Evolutionary conservation across 495 filamentous ascomycete genomes (phyloP), one percentile per base, ranked within the genome.

Genomic region (Hyphodiscus hymeniophilus): DNA sequence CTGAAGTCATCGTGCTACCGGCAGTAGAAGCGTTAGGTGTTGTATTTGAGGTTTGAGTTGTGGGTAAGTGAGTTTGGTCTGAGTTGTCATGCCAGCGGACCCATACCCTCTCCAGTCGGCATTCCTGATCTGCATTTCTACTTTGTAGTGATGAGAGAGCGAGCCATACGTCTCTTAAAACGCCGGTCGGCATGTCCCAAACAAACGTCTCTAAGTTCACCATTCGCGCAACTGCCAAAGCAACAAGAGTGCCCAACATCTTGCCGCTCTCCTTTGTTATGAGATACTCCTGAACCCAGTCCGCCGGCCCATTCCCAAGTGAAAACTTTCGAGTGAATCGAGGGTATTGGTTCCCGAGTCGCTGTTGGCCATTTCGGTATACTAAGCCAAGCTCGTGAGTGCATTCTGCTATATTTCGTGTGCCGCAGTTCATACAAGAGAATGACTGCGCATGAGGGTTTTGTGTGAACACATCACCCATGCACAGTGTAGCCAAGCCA

Each of bases 151-250:
- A 91, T 0, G 82, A 74, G 33, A 96, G 72, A 18, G 91, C 82
- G 57, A 89, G 75, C 75, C 91, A 97, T 23, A 94, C 82, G 55
- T 94, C 87, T 40, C 89, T 76, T 33, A 91, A 65, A 20, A 95
- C 83, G 0, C 91, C 91, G 0, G 89, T 95, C 0, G 89, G 88
- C 90, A 95, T 95, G 60, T 97, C 90, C 91, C 91, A 97, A 10
- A 89, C 70, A 56, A 97, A 97, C 0, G 81, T 82, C 63, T 97
- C 89, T 16, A 97, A 75, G 52, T 89, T 89, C 18, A 81, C 70
- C 91, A 95, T 95, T 46, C 87, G 79, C 23, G 81, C 78, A 20
- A 95, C 72, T 3, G 89, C 86, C 54, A 91, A 65, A 12, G 90
- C 87, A n/a, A 94, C 88, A 34, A 95, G 66, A 11, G 87, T 94